Evolutionary conservation across 2,329 filamentous ascomycete species (phyloP).

Genomic region (Aspergillus sp.): DNA sequence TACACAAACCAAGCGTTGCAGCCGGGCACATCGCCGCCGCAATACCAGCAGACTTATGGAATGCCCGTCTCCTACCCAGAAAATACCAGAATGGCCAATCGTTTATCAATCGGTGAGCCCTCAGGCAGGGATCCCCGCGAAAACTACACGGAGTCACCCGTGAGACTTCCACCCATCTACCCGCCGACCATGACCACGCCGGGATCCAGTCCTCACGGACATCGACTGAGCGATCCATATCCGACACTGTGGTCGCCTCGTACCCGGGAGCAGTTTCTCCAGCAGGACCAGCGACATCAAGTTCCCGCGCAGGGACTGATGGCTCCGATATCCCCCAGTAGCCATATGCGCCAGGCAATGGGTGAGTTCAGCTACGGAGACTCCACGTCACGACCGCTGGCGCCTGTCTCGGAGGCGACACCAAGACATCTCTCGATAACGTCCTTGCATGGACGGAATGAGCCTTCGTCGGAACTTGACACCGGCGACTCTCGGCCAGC

Average conservation of each 20-base stretch:
- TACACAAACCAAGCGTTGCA: conserved; percentile 29
- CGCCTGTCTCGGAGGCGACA: conserved; percentile 17
- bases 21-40: conserved; percentile 31
- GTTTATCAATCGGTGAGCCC: conserved; percentile 25
- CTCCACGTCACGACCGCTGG: conserved; percentile 21
- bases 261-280: conserved; percentile 20
- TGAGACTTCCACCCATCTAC: conserved; percentile 39
- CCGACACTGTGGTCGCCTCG: conserved; percentile 25
- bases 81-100: conserved; percentile 21
- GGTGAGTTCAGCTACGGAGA: conserved; percentile 23
- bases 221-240: conserved; percentile 36
- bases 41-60: conserved; percentile 28
- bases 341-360: conserved; percentile 24
- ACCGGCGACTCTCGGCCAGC: conserved; percentile 25
- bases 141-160: conserved; percentile 30
- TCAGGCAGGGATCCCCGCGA: conserved; percentile 27
- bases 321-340: conserved; percentile 27
- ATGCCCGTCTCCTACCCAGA: conserved; percentile 29
- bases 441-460: conserved; percentile 11
- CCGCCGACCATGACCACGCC: conserved; percentile 27
- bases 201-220: conserved; percentile 21
- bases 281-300: conserved; percentile 22
- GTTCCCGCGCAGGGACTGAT: conserved; percentile 21
- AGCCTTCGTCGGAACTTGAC: conserved; percentile 18
- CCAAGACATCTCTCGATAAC: conserved; percentile 17